Conservation (phyloP, 2,329 filamentous ascomycete genomes). For the Sporothrix euskadiensis region DNA sequence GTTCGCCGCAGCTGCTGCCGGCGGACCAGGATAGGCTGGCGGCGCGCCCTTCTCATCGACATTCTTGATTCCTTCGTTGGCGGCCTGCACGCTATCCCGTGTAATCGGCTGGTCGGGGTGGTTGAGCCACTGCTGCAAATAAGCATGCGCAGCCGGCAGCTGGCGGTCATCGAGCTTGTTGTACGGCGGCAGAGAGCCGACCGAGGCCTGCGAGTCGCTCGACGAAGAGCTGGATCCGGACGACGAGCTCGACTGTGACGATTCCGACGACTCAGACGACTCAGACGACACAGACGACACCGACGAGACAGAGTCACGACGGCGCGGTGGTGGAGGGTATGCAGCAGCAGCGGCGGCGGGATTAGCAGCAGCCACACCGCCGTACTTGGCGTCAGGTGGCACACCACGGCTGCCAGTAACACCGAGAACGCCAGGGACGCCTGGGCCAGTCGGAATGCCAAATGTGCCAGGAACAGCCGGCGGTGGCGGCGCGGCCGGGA, state of each 20-base stretch:
- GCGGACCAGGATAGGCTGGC: background rate
- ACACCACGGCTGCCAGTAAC: background rate
- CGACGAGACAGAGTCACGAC: conserved; percentile 21
- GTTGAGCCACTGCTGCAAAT: conserved; percentile 52
- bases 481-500: conserved; percentile 24
- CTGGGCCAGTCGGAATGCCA: background rate
- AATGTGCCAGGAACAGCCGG: background rate
- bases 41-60: background rate
- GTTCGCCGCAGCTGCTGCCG: background rate
- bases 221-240: conserved; percentile 41
- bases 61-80: conserved; percentile 35
- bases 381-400: background rate
- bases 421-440: background rate
- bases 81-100: conserved; percentile 45
- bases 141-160: conserved; percentile 48
- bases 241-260: conserved; percentile 38
- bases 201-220: conserved; percentile 44
- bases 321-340: background rate
- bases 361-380: background rate
- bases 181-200: conserved; percentile 57
- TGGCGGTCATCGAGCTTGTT: conserved; percentile 53
- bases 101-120: conserved; percentile 53
- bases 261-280: conserved; percentile 35
- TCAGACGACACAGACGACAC: conserved; percentile 44
- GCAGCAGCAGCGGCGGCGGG: background rate